Evolutionary conservation across 2,329 filamentous ascomycete species (phyloP), one percentile per base, ranked within the genome.

Genomic region (Neopestalotiopsis rosae): DNA sequence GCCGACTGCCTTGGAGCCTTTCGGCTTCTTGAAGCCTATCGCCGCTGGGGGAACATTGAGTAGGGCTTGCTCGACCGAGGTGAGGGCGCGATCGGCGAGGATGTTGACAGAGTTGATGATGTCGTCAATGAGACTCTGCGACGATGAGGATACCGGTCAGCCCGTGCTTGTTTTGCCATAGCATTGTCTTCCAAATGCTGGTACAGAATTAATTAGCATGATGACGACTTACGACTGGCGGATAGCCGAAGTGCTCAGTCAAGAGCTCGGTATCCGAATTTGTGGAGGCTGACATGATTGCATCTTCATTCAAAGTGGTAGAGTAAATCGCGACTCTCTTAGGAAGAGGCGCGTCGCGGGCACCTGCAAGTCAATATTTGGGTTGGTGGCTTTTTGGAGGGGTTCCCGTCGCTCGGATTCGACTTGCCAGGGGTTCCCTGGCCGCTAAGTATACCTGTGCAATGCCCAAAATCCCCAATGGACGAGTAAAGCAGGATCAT

Each of bases 31-130:
- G 83, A 98, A 98, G n/a, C 96, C 96, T 42, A 99, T 88, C 14
- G 89, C 87, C 32, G 91, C 86, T 0, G 95, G 92, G 1, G 92
- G 89, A 2, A 92, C 91, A 65, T 88, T 87, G 63, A 94, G 85
- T 24, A 99, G 90, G 1, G 94, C 93, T 67, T 90, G 89, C 81
- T 98, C 96, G 72, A 98, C 90, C 70, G 92, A 94, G 76, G 94
- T 93, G 76, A 97, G 91, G 67, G 94, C 95, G 79, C 92, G 92
- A 81, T 97, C 96, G 76, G 96, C 92, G 76, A 98, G 89, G 76
- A 95, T 93, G 84, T 98, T 99, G 80, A 98, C 90, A 67, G 92
- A 93, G 85, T 98, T 98, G 84, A 98, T 97, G 75, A 98, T 95
- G 82, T 98, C 95, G 88, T 99, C 96, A 77, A 99, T 92, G 57